Evolutionary conservation across 2,329 filamentous ascomycete species (phyloP), one percentile per base, ranked within the genome.

Genomic region (Trichophyton mentagrophytes): DNA sequence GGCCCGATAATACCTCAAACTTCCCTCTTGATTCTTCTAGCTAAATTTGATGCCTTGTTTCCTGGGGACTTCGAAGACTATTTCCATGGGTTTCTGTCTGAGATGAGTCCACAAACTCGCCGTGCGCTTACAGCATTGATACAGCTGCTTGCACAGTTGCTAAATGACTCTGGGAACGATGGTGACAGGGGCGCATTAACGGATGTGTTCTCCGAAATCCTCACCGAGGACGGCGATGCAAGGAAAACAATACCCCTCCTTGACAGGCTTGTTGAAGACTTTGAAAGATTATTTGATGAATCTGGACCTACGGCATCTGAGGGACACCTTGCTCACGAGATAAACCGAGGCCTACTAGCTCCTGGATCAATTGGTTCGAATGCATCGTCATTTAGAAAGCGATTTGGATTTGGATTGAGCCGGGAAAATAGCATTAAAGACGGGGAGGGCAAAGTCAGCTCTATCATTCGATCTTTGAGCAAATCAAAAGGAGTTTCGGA

Each of bases 151-250:
- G 88, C 89, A 0, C 90, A 96, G 69, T 78, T 97, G 33, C 81
- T 96, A 5, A 90, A 95, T 65, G 90, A 89, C 2, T 96, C 90
- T 66, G 86, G 86, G 58, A 96, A 95, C 67, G 92, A 96, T 69
- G 88, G 90, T 36, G 92, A 96, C 70, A 83, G 91, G 56, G 92
- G 92, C 57, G 88, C 89, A 22, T 75, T 97, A 66, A 96, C 90
- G 0, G 84, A 89, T 51, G 88, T 90, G 0, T 96, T 97, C 76
- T 86, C 90, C 0, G 90, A 96, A 70, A 79, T 96, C 58, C 77
- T 97, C 5, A 87, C 93, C 1, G 82, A 85, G 3, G 86, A 90
- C 61, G 87, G 86, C 5, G 84, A 86, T 63, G 85, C 90, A 1
- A 85, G 89, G 62, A 83, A 90, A 64, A 93, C 92, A 70, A 91